Evolutionary conservation across 441 rosid genomes (phyloP).

Genomic region (Syzygium syzygioides): DNA sequence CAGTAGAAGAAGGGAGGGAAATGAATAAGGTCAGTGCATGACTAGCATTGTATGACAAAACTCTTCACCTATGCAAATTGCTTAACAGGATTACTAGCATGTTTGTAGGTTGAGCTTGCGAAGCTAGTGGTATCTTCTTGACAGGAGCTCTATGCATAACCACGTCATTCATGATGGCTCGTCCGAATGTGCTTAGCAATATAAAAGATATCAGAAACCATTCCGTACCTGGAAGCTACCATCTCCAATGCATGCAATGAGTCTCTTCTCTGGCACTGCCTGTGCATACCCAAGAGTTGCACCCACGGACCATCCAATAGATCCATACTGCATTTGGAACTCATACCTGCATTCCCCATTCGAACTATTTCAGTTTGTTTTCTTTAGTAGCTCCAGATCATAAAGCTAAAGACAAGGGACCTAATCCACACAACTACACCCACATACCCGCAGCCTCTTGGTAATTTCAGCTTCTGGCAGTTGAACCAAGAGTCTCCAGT

Average conservation of each 20-base stretch:
- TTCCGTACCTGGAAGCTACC: conserved; percentile 13
- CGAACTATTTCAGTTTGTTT: not conserved
- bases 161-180: not conserved
- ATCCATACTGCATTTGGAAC: conserved; percentile 19
- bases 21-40: not conserved
- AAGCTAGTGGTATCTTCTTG: not conserved
- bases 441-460: conserved; percentile 8
- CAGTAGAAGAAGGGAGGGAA: not conserved
- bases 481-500: conserved; percentile 19
- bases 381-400: not conserved
- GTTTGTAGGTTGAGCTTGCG: not conserved
- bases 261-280: conserved; percentile 6
- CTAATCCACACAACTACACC: not conserved
- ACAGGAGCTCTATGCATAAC: not conserved
- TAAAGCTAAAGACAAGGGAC: not conserved
- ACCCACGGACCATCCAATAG: conserved; percentile 10
- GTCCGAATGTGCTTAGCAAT: not conserved
- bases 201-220: not conserved
- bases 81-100: not conserved
- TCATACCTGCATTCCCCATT: conserved; percentile 4
- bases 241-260: conserved; percentile 15
- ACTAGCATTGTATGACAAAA: not conserved
- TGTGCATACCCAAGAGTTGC: conserved; percentile 16
- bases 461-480: conserved; percentile 11
- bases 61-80: not conserved